These are phyloP conservation scores for Trametopsis cervina DNA, from an alignment of 768 basidiomycete genomes.

Conservation along the genomic window DNA sequence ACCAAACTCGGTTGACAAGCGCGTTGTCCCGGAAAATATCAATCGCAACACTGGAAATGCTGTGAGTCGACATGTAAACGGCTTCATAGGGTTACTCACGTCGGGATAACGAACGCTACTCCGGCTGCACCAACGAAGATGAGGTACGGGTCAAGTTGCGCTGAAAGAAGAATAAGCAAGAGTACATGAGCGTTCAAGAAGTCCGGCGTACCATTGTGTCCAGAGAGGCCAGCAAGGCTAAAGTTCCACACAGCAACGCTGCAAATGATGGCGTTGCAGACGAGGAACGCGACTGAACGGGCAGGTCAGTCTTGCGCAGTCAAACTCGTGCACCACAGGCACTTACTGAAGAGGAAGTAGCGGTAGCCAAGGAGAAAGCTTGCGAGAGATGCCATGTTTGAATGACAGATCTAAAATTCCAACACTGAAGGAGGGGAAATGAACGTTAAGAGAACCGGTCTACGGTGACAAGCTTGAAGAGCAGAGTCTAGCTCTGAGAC, in stretches of 20 bases:
- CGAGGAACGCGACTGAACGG: slow-evolving; percentile 50
- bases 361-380: slow-evolving; percentile 43
- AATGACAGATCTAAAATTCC: slow-evolving; percentile 25
- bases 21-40: slow-evolving; percentile 48
- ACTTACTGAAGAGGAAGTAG: slow-evolving; percentile 56
- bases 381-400: slow-evolving; percentile 30
- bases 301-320: no score
- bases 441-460: slow-evolving; percentile 27
- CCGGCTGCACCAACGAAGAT: slow-evolving; percentile 52
- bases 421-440: slow-evolving; percentile 15
- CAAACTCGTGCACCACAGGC: slow-evolving; percentile 3
- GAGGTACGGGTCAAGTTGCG: slow-evolving; percentile 50
- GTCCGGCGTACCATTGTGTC: slow-evolving; percentile 31
- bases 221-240: slow-evolving; percentile 35
- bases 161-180: slow-evolving; percentile 19
- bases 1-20: slow-evolving; percentile 59
- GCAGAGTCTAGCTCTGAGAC: slow-evolving; percentile 23
- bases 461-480: slow-evolving; percentile 21
- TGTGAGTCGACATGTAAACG: no score
- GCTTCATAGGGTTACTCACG: slow-evolving; percentile 48
- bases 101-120: slow-evolving; percentile 48
- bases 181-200: neutral
- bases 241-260: slow-evolving; percentile 67
- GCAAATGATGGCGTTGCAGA: slow-evolving; percentile 59
- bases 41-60: slow-evolving; percentile 47